Conservation (phyloP, 2,329 filamentous ascomycete species). For the Colletotrichum sojae region DNA sequence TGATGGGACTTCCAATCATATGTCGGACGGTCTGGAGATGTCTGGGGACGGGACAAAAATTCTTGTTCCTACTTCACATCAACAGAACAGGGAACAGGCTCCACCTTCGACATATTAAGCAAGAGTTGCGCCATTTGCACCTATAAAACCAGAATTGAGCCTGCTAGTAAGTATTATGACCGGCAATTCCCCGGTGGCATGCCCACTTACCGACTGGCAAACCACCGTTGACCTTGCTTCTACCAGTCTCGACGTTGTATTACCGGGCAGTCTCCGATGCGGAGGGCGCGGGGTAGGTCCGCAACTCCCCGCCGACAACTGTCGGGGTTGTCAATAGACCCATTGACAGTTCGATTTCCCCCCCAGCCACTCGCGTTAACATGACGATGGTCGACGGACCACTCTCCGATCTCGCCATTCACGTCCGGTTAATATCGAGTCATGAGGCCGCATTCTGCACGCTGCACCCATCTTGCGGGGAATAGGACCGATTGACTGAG, state of each 20-base stretch:
- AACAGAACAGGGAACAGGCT: too few relatives aligned
- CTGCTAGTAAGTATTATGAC: not conserved
- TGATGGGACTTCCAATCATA: too few relatives aligned
- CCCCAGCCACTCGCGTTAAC: not conserved
- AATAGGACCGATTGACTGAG: slow-evolving; percentile 27
- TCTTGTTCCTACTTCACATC: too few relatives aligned
- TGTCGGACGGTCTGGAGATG: too few relatives aligned
- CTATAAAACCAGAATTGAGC: not conserved
- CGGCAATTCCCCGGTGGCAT: slow-evolving; percentile 7
- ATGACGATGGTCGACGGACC: slow-evolving; percentile 2
- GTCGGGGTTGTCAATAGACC: slow-evolving; percentile 10
- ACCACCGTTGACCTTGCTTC: not conserved
- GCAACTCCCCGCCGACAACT: slow-evolving; percentile 2
- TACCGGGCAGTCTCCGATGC: slow-evolving; percentile 25
- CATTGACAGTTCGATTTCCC: not conserved
- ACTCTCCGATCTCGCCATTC: slow-evolving; percentile 9
- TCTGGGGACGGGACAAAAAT: too few relatives aligned
- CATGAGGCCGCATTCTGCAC: slow-evolving; percentile 20
- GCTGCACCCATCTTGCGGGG: not conserved
- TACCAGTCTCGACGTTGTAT: slow-evolving; percentile 4
- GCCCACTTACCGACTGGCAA: not conserved
- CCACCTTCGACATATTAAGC: too few relatives aligned
- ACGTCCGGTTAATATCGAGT: slow-evolving; percentile 19
- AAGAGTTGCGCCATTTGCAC: slow-evolving; percentile 22
- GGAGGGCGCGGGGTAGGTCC: slow-evolving; percentile 32